Conservation (phyloP, 176 grass and related monocot species). For the Rhynchospora breviuscula region DNA sequence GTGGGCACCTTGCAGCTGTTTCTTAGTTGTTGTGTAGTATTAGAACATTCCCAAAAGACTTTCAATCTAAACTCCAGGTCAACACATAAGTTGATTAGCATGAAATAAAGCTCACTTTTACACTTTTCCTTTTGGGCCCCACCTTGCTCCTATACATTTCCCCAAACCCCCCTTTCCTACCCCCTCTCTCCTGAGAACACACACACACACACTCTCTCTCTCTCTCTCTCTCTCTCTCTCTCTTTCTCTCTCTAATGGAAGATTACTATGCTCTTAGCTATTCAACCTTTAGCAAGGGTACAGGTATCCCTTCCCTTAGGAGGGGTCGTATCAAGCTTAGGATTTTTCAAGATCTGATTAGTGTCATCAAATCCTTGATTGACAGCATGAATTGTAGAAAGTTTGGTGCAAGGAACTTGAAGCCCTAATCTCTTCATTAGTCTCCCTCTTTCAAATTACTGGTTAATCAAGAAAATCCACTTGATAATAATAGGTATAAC, state of each 20-base stretch:
- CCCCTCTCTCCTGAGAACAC: background rate
- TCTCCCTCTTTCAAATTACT: background rate
- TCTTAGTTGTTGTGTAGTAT: background rate
- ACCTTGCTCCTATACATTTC: background rate
- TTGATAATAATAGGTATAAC: background rate
- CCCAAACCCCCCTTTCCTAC: background rate
- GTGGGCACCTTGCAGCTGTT: background rate
- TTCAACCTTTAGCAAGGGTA: background rate
- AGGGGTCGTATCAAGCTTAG: conserved; percentile 18
- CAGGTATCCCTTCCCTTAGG: background rate
- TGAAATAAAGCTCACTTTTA: conserved; percentile 4
- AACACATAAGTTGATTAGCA: background rate
- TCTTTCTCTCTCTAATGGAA: conserved; percentile 9
- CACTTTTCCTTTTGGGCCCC: background rate
- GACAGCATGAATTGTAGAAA: background rate
- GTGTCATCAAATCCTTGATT: background rate
- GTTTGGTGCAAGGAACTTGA: background rate
- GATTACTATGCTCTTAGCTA: background rate
- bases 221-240: background rate
- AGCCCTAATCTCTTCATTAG: background rate
- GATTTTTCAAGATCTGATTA: conserved; percentile 21
- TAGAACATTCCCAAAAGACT: background rate
- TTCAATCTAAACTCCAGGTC: background rate
- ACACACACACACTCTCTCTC: background rate
- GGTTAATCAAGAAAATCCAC: background rate